phyloP scores from a whole-genome alignment of 371 early-diverging fungal species.

The Synchytrium microbalum region DNA sequence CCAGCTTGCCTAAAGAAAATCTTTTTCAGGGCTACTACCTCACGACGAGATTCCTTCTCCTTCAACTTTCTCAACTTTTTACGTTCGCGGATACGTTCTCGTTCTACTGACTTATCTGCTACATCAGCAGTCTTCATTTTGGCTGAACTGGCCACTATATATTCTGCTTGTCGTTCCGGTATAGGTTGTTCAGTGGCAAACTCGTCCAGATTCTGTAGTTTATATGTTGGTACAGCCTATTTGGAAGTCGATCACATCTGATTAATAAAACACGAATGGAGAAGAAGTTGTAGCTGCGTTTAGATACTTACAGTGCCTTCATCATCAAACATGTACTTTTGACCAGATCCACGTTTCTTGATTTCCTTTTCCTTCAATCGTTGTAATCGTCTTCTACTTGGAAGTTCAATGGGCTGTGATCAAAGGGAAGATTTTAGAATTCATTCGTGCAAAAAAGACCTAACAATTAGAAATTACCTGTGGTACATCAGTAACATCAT shows the following conservation, averaged over 20 bases:
- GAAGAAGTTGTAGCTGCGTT: too few species aligned
- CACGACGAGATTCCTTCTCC: slow-evolving; percentile 18
- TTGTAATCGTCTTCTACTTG: slow-evolving; percentile 62
- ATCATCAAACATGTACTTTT: slow-evolving; percentile 83
- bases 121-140: neutral
- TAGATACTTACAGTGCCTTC: slow-evolving; percentile 65
- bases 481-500: slow-evolving; percentile 29
- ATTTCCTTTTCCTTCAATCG: slow-evolving; percentile 64
- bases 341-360: slow-evolving; percentile 57
- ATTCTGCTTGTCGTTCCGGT: neutral
- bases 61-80: slow-evolving; percentile 18
- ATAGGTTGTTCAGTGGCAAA: neutral
- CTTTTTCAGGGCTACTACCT: too few species aligned
- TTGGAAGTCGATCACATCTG: neutral
- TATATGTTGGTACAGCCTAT: neutral
- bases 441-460: slow-evolving; percentile 3
- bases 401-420: slow-evolving; percentile 17
- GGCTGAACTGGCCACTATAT: neutral
- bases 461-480: slow-evolving; percentile 2
- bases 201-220: neutral
- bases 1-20: neutral
- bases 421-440: neutral
- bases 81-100: neutral
- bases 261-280: neutral
- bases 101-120: neutral